Evolutionary conservation across 2,329 filamentous ascomycete species (phyloP).

Genomic region (Rhytidhysteron rufulum): DNA sequence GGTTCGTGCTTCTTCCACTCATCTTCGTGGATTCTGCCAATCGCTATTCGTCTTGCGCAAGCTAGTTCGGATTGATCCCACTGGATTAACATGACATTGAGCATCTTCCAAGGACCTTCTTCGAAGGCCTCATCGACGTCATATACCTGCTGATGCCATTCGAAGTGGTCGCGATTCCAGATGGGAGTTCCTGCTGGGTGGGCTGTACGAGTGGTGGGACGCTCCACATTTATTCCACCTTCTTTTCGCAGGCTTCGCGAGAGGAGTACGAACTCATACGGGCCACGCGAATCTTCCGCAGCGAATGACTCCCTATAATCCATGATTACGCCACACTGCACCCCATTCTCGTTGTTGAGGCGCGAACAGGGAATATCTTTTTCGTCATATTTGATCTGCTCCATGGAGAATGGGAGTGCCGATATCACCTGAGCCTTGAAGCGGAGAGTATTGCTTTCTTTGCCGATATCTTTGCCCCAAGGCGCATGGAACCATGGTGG

Average conservation of each 20-base stretch:
- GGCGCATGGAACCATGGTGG: conserved; percentile 24
- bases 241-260: conserved; percentile 23
- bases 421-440: conserved; percentile 23
- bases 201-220: conserved; percentile 13
- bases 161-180: conserved; percentile 23
- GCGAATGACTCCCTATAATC: conserved; percentile 20
- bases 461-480: conserved; percentile 13
- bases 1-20: conserved; percentile 14
- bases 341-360: conserved; percentile 16
- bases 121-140: conserved; percentile 23
- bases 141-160: conserved; percentile 22
- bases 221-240: conserved; percentile 10
- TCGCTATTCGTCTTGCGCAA: conserved; percentile 21
- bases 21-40: conserved; percentile 30
- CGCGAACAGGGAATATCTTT: conserved; percentile 21
- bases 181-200: conserved; percentile 31
- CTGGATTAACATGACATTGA: conserved; percentile 30
- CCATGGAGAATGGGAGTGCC: conserved; percentile 20
- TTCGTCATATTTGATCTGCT: conserved; percentile 19
- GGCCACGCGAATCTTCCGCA: conserved; percentile 11
- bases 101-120: conserved; percentile 26
- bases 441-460: conserved; percentile 19
- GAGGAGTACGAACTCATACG: conserved; percentile 26
- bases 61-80: conserved; percentile 22
- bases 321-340: conserved; percentile 30